Percentiles rank a stretch among this genome's conserved stretches.
These are phyloP conservation scores for Corchorus olitorius DNA, from an alignment of 345 rosid species.

Conservation along the genomic window DNA sequence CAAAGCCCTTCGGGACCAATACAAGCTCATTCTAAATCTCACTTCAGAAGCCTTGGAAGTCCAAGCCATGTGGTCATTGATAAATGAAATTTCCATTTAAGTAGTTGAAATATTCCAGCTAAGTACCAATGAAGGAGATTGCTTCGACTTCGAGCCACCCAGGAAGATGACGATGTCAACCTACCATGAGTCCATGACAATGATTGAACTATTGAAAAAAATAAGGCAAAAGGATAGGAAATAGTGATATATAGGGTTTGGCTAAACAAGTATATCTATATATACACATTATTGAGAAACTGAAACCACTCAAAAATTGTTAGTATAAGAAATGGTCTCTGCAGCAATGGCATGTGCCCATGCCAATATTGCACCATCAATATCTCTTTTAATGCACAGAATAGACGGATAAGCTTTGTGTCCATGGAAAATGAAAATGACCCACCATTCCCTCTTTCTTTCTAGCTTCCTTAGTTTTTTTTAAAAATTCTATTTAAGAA, in stretches of 20 bases:
- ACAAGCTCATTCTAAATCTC: not conserved
- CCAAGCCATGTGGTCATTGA: not conserved
- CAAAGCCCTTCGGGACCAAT: not conserved
- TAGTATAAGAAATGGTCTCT: no score
- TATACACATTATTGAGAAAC: no score
- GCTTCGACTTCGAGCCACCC: not conserved
- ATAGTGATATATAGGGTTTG: not conserved
- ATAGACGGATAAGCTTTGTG: no score
- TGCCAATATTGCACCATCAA: no score
- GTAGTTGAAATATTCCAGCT: not conserved
- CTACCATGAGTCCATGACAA: not conserved
- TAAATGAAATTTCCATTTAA: not conserved
- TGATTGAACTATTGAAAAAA: not conserved
- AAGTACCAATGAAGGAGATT: not conserved
- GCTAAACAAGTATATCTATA: not conserved
- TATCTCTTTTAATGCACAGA: no score
- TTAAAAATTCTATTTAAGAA: conserved; percentile 3
- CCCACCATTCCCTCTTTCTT: no score
- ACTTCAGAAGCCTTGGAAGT: not conserved
- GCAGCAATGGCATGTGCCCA: no score
- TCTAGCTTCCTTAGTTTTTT: no score
- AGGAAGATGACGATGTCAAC: not conserved
- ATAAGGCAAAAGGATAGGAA: not conserved
- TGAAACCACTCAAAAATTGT: no score
- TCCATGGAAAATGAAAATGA: no score